These are phyloP conservation scores for Raffaelea ambrosiae DNA, from an alignment of 2,329 filamentous ascomycete genomes.

Conservation along the genomic window DNA sequence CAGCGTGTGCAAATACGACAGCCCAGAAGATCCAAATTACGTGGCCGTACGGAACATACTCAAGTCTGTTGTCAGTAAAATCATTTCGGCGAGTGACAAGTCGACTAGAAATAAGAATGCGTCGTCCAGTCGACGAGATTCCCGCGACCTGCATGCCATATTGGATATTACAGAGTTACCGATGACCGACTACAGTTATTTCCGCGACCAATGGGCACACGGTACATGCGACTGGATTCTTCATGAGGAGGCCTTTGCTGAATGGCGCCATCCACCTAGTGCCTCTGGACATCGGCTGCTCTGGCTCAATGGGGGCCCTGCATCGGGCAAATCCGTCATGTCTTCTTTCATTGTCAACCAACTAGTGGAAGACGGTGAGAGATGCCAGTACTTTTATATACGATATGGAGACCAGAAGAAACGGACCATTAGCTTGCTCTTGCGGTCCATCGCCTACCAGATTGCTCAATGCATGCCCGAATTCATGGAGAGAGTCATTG, in stretches of 20 bases:
- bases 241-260: background rate
- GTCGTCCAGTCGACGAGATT: background rate
- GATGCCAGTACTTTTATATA: background rate
- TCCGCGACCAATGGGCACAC: background rate
- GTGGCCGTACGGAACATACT: background rate
- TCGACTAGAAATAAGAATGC: background rate
- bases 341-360: background rate
- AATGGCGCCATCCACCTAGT: background rate
- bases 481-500: background rate
- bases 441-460: background rate
- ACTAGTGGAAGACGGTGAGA: background rate
- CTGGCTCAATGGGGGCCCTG: background rate
- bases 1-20: slow-evolving; percentile 13
- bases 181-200: background rate
- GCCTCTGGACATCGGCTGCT: background rate
- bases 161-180: background rate
- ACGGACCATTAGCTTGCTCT: background rate
- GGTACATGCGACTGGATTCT: slow-evolving; percentile 4
- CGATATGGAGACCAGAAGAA: background rate
- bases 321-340: background rate
- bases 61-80: background rate
- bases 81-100: background rate
- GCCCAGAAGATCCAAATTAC: background rate
- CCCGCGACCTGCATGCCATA: background rate
- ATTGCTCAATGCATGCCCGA: background rate